Evolutionary conservation across 2,329 filamentous ascomycete genomes (phyloP).

Genomic region (Diplodia sapinea): DNA sequence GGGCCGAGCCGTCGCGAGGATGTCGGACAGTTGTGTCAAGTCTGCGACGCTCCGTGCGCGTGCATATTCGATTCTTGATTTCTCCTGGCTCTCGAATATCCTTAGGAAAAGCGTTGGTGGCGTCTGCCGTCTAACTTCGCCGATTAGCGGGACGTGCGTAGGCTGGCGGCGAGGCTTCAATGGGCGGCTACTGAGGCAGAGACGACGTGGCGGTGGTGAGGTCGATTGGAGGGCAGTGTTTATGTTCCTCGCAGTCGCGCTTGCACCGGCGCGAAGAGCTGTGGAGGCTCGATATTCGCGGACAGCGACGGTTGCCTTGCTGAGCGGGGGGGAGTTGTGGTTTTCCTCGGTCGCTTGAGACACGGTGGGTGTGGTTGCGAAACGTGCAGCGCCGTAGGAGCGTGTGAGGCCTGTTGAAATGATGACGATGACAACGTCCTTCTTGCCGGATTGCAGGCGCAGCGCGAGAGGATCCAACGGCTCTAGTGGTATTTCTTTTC

Average conservation of each 20-base stretch:
- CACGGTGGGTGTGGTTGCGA: conserved; percentile 13
- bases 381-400: conserved; percentile 30
- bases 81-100: conserved; percentile 8
- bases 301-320: not conserved
- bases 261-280: not conserved
- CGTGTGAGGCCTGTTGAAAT: conserved; percentile 18
- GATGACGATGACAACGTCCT: not conserved
- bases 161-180: not conserved
- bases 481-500: not conserved
- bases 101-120: not conserved
- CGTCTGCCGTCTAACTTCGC: not conserved
- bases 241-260: conserved; percentile 6
- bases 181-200: conserved; percentile 18
- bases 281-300: not conserved
- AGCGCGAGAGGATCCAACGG: not conserved
- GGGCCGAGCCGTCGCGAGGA: conserved; percentile 20
- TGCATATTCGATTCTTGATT: conserved; percentile 12
- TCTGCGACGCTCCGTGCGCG: conserved; percentile 24
- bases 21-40: conserved; percentile 28
- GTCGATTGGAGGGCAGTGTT: conserved; percentile 9
- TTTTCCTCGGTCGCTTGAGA: conserved; percentile 13
- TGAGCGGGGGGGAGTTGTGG: not conserved
- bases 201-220: conserved; percentile 1
- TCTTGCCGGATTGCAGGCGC: not conserved
- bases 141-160: not conserved